Conservation (phyloP, 2,329 filamentous ascomycete genomes). For the Dactylellina sp. region DNA sequence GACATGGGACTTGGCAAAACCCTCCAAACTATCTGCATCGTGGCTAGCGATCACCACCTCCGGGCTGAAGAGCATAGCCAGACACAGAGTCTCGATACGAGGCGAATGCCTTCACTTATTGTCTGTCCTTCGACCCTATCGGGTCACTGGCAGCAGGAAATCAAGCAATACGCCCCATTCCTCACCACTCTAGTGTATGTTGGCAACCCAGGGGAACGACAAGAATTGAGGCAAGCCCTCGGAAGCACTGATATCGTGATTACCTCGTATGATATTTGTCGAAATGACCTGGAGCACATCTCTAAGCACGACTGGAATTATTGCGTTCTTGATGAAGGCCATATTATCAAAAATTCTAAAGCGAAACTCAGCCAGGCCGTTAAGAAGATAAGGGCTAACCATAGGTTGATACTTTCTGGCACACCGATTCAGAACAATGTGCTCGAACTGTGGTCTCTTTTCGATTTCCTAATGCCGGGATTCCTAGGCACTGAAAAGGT, state of each 20-base stretch:
- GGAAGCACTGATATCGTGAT: slow-evolving; percentile 89
- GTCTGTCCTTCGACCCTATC: slow-evolving; percentile 96
- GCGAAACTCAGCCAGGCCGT: slow-evolving; percentile 95
- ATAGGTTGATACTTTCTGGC: slow-evolving; percentile 93
- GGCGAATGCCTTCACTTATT: slow-evolving; percentile 87
- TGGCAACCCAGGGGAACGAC: slow-evolving; percentile 84
- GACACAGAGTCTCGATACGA: slow-evolving; percentile 80
- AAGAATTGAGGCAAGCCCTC: slow-evolving; percentile 76
- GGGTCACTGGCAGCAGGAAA: slow-evolving; percentile 98
- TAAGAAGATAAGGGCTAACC: slow-evolving; percentile 89
- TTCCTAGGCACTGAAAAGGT: slow-evolving; percentile 96
- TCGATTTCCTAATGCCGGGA: slow-evolving; percentile 98
- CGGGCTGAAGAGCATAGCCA: slow-evolving; percentile 89
- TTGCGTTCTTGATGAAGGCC: slow-evolving; percentile 94
- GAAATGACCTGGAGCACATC: slow-evolving; percentile 91
- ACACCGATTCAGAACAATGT: slow-evolving; percentile 99
- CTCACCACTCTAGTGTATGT: slow-evolving; percentile 90
- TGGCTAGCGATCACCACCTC: slow-evolving; percentile 95
- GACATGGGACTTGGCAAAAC: slow-evolving; percentile 99
- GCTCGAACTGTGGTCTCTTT: slow-evolving; percentile 94
- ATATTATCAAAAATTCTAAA: slow-evolving; percentile 98
- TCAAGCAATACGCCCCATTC: slow-evolving; percentile 95
- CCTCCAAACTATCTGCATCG: slow-evolving; percentile 95
- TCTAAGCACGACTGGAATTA: slow-evolving; percentile 94
- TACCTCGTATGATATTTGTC: slow-evolving; percentile 97